Percentiles rank a stretch among this genome's conserved stretches.
These are phyloP conservation scores for Spergularia marina DNA, from an alignment of 148 eudicot genomes.

Conservation along the genomic window DNA sequence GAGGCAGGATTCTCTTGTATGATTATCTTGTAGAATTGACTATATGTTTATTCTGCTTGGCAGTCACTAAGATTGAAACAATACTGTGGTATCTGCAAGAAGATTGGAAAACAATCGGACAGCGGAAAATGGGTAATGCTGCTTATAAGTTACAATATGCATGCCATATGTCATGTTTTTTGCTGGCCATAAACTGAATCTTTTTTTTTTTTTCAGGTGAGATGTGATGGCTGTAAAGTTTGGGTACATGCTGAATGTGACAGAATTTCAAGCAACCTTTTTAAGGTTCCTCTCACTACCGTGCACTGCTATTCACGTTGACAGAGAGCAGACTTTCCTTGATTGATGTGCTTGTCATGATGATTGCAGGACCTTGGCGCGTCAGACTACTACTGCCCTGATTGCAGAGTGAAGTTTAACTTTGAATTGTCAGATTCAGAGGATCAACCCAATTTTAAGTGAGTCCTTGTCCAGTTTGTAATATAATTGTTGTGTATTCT, in stretches of 20 bases:
- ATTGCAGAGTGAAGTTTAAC: conserved; percentile 72
- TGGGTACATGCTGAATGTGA: conserved; percentile 85
- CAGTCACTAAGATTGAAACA: conserved; percentile 63
- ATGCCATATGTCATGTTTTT: not conserved
- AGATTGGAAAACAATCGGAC: conserved; percentile 59
- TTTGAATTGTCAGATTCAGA: conserved; percentile 84
- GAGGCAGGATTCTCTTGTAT: conserved; percentile 7
- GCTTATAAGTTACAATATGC: not conserved
- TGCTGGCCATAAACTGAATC: conserved; percentile 13
- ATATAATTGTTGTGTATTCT: not conserved
- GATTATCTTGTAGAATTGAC: conserved; percentile 23
- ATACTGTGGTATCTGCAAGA: conserved; percentile 76
- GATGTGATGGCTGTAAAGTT: conserved; percentile 75
- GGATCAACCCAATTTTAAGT: conserved; percentile 52
- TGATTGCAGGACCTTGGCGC: conserved; percentile 56
- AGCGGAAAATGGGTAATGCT: conserved; percentile 70
- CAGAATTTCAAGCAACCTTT: conserved; percentile 62
- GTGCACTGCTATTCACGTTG: not conserved
- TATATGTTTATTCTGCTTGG: conserved; percentile 8
- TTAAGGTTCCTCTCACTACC: conserved; percentile 42
- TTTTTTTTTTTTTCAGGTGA: conserved; percentile 39
- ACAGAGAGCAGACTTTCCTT: not conserved
- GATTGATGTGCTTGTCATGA: conserved; percentile 18
- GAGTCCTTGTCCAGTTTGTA: conserved; percentile 22
- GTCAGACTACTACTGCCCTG: conserved; percentile 74